Evolutionary conservation across 805 yeast species (phyloP).

Genomic region (Lipomyces mesembrius): DNA sequence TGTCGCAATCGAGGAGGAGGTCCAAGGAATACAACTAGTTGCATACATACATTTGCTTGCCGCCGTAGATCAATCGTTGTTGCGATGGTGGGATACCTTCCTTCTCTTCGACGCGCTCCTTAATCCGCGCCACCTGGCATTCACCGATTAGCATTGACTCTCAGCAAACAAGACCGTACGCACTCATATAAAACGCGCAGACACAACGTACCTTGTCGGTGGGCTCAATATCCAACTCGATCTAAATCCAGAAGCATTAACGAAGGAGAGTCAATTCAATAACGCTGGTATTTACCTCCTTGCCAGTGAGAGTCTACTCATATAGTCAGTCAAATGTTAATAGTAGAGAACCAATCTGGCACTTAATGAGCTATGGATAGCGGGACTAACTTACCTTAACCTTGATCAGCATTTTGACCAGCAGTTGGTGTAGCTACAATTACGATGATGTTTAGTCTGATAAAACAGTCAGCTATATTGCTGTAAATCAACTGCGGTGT

Average conservation of each 20-base stretch:
- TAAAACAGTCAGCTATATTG: neutral
- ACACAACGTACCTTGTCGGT: conserved; percentile 56
- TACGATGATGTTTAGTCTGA: neutral
- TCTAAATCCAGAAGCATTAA: conserved; percentile 45
- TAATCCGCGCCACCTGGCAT: conserved; percentile 63
- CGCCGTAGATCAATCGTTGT: conserved; percentile 87
- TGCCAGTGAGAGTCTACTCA: conserved; percentile 70
- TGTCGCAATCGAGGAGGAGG: neutral
- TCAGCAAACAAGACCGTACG: neutral
- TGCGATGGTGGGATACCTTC: conserved; percentile 98
- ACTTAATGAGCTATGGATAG: neutral
- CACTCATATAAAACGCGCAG: neutral
- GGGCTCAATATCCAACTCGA: conserved; percentile 74
- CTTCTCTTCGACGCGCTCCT: conserved; percentile 91
- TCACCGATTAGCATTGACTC: conserved; percentile 16
- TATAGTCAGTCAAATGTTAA: neutral
- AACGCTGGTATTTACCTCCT: conserved; percentile 57
- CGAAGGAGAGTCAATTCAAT: neutral
- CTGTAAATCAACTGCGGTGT: neutral
- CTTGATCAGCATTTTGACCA: conserved; percentile 61
- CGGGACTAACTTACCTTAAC: conserved; percentile 54
- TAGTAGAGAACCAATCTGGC: neutral
- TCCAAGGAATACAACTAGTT: neutral
- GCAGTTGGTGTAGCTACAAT: neutral
- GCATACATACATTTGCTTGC: conserved; percentile 77